Percentiles rank a stretch among this genome's conserved stretches.
These are phyloP conservation scores for Serendipita sp. DNA, from an alignment of 768 basidiomycete genomes.

Conservation along the genomic window DNA sequence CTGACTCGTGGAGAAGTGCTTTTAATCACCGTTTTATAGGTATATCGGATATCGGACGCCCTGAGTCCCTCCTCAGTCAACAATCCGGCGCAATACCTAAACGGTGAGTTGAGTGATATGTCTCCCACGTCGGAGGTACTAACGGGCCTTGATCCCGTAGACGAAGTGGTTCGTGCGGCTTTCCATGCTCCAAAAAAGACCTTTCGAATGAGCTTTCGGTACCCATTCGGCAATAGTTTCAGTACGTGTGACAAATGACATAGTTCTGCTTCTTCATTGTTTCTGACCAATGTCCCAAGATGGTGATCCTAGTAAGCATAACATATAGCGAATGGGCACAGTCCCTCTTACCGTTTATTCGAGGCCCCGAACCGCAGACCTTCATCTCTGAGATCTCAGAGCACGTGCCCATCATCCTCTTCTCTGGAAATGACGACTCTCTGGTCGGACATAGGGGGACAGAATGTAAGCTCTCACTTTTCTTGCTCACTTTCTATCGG, in stretches of 20 bases:
- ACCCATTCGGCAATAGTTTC: not conserved
- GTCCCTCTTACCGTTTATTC: not conserved
- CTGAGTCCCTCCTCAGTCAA: not conserved
- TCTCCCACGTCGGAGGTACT: not conserved
- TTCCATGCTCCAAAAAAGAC: not conserved
- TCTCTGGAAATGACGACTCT: not conserved
- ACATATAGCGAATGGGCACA: not conserved
- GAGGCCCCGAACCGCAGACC: not conserved
- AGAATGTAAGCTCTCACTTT: not conserved
- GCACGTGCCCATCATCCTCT: not conserved
- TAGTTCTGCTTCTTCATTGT: not conserved
- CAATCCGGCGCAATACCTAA: not conserved
- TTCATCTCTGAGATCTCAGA: not conserved
- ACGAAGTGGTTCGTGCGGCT: not conserved
- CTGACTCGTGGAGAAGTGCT: not conserved
- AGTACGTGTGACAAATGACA: not conserved
- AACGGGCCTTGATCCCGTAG: not conserved
- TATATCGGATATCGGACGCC: not conserved
- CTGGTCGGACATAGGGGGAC: conserved; percentile 1
- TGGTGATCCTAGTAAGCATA: not conserved
- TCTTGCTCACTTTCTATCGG: not conserved
- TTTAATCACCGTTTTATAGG: not conserved
- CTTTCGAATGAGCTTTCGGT: not conserved
- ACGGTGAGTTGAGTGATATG: not conserved
- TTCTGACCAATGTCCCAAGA: not conserved